Evolutionary conservation across 1,139 yeast genomes (phyloP).

Genomic region (Pichia sorboxylosa): DNA sequence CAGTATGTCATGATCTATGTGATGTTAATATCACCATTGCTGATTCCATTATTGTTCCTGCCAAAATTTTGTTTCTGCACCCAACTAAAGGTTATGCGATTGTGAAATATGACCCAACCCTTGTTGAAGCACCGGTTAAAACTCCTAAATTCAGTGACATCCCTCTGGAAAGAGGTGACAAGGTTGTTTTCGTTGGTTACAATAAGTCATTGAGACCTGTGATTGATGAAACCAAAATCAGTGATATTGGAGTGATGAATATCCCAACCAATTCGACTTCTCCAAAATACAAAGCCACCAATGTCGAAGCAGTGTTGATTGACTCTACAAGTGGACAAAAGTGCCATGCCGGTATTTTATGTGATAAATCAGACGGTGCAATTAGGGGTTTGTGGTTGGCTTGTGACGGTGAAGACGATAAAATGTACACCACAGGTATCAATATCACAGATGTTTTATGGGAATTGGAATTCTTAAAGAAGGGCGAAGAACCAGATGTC

Average conservation of each 20-base stretch:
- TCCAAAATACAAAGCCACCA: slow-evolving; percentile 81
- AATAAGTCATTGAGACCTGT: slow-evolving; percentile 61
- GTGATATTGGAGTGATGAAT: slow-evolving; percentile 64
- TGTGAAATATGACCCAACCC: slow-evolving; percentile 66
- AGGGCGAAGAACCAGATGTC: slow-evolving; percentile 35
- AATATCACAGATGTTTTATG: slow-evolving; percentile 55
- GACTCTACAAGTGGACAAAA: slow-evolving; percentile 65
- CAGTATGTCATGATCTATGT: slow-evolving; percentile 77
- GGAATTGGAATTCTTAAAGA: slow-evolving; percentile 45
- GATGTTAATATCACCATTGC: slow-evolving; percentile 75
- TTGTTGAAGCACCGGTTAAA: slow-evolving; percentile 49
- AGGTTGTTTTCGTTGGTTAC: slow-evolving; percentile 66
- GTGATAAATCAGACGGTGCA: slow-evolving; percentile 70
- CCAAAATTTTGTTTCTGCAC: slow-evolving; percentile 69
- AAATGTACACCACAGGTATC: slow-evolving; percentile 66
- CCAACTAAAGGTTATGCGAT: slow-evolving; percentile 84
- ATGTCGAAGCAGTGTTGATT: slow-evolving; percentile 63
- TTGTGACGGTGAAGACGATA: slow-evolving; percentile 58
- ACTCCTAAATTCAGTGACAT: slow-evolving; percentile 51
- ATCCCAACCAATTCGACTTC: slow-evolving; percentile 57
- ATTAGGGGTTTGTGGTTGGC: slow-evolving; percentile 79
- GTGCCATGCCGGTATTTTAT: slow-evolving; percentile 66
- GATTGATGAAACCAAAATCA: slow-evolving; percentile 64
- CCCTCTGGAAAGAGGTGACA: slow-evolving; percentile 66
- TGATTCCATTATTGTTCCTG: slow-evolving; percentile 75